phyloP scores from a whole-genome alignment of 2,329 filamentous ascomycete species.

The Sordariomycetes sp. region DNA sequence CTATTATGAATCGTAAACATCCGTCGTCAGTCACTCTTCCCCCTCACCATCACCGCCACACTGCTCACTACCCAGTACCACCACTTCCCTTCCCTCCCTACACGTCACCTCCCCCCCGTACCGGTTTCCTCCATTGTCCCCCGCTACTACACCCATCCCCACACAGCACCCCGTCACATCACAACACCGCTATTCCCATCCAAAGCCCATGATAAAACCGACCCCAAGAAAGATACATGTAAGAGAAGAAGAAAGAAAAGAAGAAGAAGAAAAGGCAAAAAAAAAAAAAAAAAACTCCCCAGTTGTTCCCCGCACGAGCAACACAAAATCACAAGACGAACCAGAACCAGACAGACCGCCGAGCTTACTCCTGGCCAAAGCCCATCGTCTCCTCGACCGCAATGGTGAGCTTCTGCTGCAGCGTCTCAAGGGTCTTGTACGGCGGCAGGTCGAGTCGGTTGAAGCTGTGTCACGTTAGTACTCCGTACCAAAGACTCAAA shows the following conservation, averaged over 20 bases:
- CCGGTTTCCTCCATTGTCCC: background rate
- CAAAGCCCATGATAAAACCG: too few species aligned
- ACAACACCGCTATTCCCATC: too few species aligned
- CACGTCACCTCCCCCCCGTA: too few species aligned
- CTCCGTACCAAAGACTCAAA: background rate
- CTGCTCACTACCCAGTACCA: background rate
- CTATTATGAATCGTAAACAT: background rate
- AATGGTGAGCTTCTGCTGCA: constrained; percentile 86
- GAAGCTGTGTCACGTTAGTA: constrained; percentile 48
- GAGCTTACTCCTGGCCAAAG: constrained; percentile 81
- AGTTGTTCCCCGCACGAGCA: background rate
- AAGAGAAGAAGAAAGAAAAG: constrained; percentile 4
- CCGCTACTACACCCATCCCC: background rate
- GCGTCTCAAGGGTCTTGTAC: constrained; percentile 76
- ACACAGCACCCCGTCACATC: background rate
- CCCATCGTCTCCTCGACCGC: constrained; percentile 98
- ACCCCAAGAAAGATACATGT: constrained; percentile 5
- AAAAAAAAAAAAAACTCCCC: background rate
- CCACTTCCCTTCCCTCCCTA: background rate
- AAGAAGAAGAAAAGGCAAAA: background rate
- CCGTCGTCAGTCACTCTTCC: background rate
- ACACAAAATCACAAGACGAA: background rate
- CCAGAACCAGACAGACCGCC: background rate
- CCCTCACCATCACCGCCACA: background rate
- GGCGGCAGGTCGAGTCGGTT: constrained; percentile 91